phyloP scores from a whole-genome alignment of 306 rosid genomes.

The Quillaja saponaria region DNA sequence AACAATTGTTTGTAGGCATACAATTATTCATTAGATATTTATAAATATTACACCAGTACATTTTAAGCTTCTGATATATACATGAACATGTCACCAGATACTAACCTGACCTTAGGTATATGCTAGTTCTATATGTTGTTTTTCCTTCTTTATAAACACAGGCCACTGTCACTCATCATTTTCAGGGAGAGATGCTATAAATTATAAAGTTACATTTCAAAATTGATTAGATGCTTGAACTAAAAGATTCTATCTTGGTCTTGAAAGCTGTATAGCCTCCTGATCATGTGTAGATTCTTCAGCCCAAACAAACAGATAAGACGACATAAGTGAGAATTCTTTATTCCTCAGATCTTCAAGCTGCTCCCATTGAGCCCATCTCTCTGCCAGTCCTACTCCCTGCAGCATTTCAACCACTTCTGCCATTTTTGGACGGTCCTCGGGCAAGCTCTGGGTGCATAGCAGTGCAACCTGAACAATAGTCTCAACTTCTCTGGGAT shows the following conservation, averaged over 20 bases:
- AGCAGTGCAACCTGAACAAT: slow-evolving; percentile 77
- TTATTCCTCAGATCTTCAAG: slow-evolving; percentile 58
- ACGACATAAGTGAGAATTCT: slow-evolving; percentile 50
- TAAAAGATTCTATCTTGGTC: slow-evolving; percentile 52
- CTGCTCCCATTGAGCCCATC: slow-evolving; percentile 85
- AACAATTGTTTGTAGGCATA: too few species aligned
- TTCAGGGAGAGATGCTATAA: background rate
- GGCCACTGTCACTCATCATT: too few species aligned
- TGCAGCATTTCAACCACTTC: slow-evolving; percentile 64
- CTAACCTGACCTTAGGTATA: too few species aligned
- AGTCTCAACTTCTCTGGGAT: slow-evolving; percentile 61
- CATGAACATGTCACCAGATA: too few species aligned
- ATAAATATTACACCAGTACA: too few species aligned
- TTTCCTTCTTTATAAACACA: too few species aligned
- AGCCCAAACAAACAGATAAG: slow-evolving; percentile 74
- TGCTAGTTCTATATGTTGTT: too few species aligned
- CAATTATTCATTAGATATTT: too few species aligned
- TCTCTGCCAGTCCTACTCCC: slow-evolving; percentile 67
- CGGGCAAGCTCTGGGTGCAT: slow-evolving; percentile 70
- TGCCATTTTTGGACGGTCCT: slow-evolving; percentile 77
- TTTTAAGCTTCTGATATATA: too few species aligned
- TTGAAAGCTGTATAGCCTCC: slow-evolving; percentile 84
- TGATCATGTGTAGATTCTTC: slow-evolving; percentile 78
- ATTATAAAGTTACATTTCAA: slow-evolving; percentile 24
- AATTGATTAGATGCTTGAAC: slow-evolving; percentile 20